Evolutionary conservation across 1,284 basidiomycete genomes (phyloP), one percentile per base, ranked within the genome.

Genomic region (Ustilago nuda): DNA sequence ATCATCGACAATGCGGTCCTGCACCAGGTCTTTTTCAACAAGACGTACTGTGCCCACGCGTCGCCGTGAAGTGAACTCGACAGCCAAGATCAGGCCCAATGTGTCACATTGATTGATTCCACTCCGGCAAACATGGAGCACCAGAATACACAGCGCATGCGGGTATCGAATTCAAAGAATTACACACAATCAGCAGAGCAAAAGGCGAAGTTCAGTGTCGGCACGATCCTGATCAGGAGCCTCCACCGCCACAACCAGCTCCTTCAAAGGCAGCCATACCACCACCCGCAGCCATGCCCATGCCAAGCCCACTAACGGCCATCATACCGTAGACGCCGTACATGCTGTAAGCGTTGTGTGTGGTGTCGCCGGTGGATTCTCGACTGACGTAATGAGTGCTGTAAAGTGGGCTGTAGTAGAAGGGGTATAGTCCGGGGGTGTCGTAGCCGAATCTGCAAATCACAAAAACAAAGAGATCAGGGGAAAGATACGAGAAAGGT

Each of bases 391-490:
- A 62, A 37, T 67, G 63, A 0, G 61, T 59, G 36, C 48, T 51
- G 45, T 71, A 70, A 0, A 74, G 54, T 17, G 76, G 70, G 43
- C 48, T 66, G 72, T 74, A 69, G 54, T 64, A 62, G 51, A 75
- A 72, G 5, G 76, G 70, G 33, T 75, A 74, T 8, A 75, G 54
- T n/a, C 71, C 75, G 3, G 69, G 64, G 2, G 65, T 66, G 69
- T 72, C 63, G 69, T 76, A 76, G 4, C 69, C 73, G 19, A 72
- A 63, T 11, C 67, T 75, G 64, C 30, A 5, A 30, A 23, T 15
- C 13, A 19, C 19, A 8, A 23, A n/a, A 50, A 43, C 12, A 54
- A 17, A 53, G 36, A 33, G 11, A 36, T 6, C 35, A 54, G 32
- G 35, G 6, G 5, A 32, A 45, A 32, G 45, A 41, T 13, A 11